Evolutionary conservation across 2,329 filamentous ascomycete species (phyloP).

Genomic region (Nectriaceae sp.): DNA sequence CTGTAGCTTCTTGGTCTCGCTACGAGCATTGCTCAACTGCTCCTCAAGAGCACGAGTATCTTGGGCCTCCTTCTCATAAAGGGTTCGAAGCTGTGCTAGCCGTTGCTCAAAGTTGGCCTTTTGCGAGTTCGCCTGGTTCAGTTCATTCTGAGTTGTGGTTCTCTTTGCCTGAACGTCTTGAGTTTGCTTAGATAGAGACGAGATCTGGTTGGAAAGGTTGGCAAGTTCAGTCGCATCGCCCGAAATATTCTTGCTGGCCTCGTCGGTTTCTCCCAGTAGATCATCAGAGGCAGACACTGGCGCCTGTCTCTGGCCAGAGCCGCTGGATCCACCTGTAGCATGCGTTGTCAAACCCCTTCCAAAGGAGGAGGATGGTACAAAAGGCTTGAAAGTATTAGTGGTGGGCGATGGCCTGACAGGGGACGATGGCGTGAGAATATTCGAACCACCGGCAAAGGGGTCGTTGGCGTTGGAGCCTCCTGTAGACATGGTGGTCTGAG

Average conservation of each 20-base stretch:
- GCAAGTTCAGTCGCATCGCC: constrained; percentile 90
- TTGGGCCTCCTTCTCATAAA: constrained; percentile 93
- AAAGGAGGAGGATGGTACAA: constrained; percentile 89
- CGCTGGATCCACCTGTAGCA: constrained; percentile 64
- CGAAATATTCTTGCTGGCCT: constrained; percentile 84
- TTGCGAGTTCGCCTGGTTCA: constrained; percentile 79
- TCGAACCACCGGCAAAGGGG: constrained; percentile 59
- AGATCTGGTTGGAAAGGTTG: constrained; percentile 94
- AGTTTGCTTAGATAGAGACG: constrained; percentile 89
- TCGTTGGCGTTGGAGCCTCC: constrained; percentile 70
- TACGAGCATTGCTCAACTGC: constrained; percentile 72
- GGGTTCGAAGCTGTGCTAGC: constrained; percentile 78
- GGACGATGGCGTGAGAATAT: constrained; percentile 53
- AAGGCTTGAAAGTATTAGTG: constrained; percentile 75
- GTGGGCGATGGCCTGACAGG: constrained; percentile 51
- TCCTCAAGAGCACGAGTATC: constrained; percentile 84
- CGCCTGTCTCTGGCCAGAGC: constrained; percentile 33
- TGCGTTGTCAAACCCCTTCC: constrained; percentile 80
- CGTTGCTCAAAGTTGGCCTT: constrained; percentile 93
- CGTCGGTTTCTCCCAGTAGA: constrained; percentile 87
- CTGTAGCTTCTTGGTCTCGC: constrained; percentile 82
- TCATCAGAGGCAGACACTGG: constrained; percentile 68
- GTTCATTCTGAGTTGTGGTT: constrained; percentile 74
- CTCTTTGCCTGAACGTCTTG: constrained; percentile 88
- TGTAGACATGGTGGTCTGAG: constrained; percentile 67